Evolutionary conservation across 352 stramenopile species (phyloP), one percentile per base, ranked within the genome.

Genomic region (Pelagophyceae sp.): DNA sequence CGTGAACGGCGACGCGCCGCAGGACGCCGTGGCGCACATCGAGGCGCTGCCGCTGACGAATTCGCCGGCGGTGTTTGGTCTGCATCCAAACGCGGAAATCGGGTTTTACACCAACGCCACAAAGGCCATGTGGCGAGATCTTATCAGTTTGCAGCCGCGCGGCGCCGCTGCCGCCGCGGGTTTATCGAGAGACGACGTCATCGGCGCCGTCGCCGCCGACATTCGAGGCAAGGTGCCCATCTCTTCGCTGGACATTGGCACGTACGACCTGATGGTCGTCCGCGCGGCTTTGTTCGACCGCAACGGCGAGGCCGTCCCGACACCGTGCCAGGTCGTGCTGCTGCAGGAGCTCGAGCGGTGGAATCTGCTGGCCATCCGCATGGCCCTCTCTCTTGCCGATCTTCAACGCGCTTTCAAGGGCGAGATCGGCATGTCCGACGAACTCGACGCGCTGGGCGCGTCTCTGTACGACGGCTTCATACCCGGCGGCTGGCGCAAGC

Each of bases 1-100:
- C 32, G 19, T 2, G 45, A 1, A 31, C 1, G 50, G 2, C 69
- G 61, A 64, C n/a, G 80, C 77, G 32, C 75, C 75, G 27, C 79
- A 97, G 0, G 87, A 93, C 0, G 86, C 88, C 23, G 97, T 79
- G 51, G 1, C 38, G 72, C 67, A 80, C 33, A 90, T 98, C 19
- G 94, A 98, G 80, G 88, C 83, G 31, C 82, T 98, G 27, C 94
- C 94, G 11, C 80, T 98, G 29, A 96, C 92, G 0, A 97, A 96
- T 81, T 94, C 88, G 51, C 94, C 94, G 0, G 93, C 92, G 0
- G 94, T 98, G 19, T 98, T 98, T 87, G 94, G 94, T 0, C 85
- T 98, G 25, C 93, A 98, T 78, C 91, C 94, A 23, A 98, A 98
- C 79, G 94, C 94, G 1, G 94, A 98, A 84, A 98, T 98, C 75